Evolutionary conservation across 345 rosid genomes (phyloP), one percentile per base, ranked within the genome.

Genomic region (Eucalyptus pauciflora): DNA sequence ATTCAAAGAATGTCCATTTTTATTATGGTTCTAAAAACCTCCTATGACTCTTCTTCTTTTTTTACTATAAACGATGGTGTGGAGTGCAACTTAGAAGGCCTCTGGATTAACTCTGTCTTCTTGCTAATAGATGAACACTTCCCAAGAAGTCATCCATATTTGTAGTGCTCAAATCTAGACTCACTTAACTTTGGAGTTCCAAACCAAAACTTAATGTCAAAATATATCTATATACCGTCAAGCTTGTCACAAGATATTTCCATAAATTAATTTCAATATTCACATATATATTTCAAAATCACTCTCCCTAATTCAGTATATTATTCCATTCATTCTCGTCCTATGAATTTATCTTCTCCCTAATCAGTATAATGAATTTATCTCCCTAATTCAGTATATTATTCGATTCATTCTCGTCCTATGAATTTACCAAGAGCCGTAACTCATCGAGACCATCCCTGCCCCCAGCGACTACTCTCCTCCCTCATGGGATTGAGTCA

Each of bases 321-420:
- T 0, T 7, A 0, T 52, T 52, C 0, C 0, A 0, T 18, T 18
- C 58, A 7, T 52, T 52, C 10, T 52, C 10, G 5, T 4, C 37
- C n/a, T n/a, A n/a, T n/a, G n/a, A n/a, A n/a, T n/a, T n/a, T n/a
- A n/a, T n/a, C n/a, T n/a, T n/a, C n/a, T n/a, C n/a, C n/a, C n/a
- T n/a, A n/a, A n/a, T n/a, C n/a, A n/a, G n/a, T n/a, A n/a, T n/a
- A n/a, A n/a, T n/a, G n/a, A n/a, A n/a, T n/a, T n/a, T n/a, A n/a
- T 52, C 10, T 20, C 1, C 4, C 0, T 3, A 3, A 52, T 52
- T 52, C 0, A 52, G 2, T 18, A 52, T 18, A 18, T 0, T 7
- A 0, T 52, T 52, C 0, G 0, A 0, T 18, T 18, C 58, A 7
- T 52, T 52, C 10, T 52, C 4, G 4, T 3, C 41, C 3, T 3